These are phyloP conservation scores for Bipolaris zeicola DNA, from an alignment of 2,329 filamentous ascomycete genomes.

Conservation along the genomic window DNA sequence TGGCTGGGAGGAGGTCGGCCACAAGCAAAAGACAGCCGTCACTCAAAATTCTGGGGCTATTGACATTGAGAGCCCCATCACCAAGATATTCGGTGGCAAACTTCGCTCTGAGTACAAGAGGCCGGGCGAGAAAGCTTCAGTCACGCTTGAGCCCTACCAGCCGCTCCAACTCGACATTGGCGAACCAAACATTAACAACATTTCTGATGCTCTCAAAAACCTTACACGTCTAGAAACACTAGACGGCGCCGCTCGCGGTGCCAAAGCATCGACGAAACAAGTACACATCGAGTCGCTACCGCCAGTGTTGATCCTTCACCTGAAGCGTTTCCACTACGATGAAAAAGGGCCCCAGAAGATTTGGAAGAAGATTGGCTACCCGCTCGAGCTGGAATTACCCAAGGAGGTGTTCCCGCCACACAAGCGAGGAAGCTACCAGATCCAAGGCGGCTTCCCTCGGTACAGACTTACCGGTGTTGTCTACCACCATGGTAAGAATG, in stretches of 20 bases:
- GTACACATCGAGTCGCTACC: slow-evolving; percentile 91
- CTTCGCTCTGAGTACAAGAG: slow-evolving; percentile 88
- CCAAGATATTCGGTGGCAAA: slow-evolving; percentile 92
- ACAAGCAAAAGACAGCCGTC: slow-evolving; percentile 83
- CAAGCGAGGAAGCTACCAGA: slow-evolving; percentile 68
- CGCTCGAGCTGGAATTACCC: slow-evolving; percentile 90
- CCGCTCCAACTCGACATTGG: slow-evolving; percentile 94
- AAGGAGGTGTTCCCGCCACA: slow-evolving; percentile 83
- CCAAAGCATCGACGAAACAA: slow-evolving; percentile 85
- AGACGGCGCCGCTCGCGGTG: slow-evolving; percentile 78
- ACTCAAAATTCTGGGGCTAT: slow-evolving; percentile 83
- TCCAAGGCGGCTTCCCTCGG: slow-evolving; percentile 73
- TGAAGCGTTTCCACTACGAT: slow-evolving; percentile 98
- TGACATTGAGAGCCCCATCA: slow-evolving; percentile 78
- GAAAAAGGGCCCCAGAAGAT: slow-evolving; percentile 92
- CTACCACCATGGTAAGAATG: slow-evolving; percentile 97
- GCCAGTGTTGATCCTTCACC: slow-evolving; percentile 87
- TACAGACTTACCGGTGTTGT: slow-evolving; percentile 90
- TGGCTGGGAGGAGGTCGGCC: slow-evolving; percentile 94
- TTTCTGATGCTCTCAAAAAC: slow-evolving; percentile 85
- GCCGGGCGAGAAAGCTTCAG: slow-evolving; percentile 84
- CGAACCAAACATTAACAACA: slow-evolving; percentile 82
- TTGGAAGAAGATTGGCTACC: slow-evolving; percentile 97
- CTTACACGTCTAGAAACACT: slow-evolving; percentile 84
- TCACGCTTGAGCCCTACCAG: slow-evolving; percentile 92